A percentile compares a stretch with the other conserved stretches of the same genome.
Conservation (phyloP, 2,329 filamentous ascomycete genomes). For the Diplodia corticola region DNA sequence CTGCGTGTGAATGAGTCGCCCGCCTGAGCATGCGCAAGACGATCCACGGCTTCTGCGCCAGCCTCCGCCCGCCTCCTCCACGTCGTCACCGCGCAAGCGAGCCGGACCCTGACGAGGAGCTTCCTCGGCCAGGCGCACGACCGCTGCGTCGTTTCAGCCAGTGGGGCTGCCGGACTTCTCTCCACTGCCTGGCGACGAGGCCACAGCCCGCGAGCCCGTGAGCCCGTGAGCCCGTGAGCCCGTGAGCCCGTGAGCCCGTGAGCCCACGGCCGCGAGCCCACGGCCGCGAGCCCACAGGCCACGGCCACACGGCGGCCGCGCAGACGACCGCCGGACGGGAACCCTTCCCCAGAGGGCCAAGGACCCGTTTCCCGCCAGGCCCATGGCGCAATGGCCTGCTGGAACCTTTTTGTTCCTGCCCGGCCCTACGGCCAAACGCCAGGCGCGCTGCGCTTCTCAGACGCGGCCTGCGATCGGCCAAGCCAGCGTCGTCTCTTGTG, state of each 20-base stretch:
- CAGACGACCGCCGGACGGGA: not conserved
- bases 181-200: not conserved
- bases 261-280: no score
- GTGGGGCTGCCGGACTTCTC: not conserved
- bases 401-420: slow-evolving; percentile 15
- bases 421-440: not conserved
- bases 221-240: no score
- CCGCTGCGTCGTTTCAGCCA: not conserved
- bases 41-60: not conserved
- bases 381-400: slow-evolving; percentile 4
- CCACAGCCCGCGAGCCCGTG: no score
- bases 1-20: not conserved
- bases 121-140: not conserved
- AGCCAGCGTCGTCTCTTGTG: not conserved
- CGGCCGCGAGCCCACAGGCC: no score
- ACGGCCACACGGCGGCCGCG: no score
- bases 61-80: not conserved
- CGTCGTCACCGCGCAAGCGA: not conserved
- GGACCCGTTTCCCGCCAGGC: not conserved
- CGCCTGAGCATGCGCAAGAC: not conserved
- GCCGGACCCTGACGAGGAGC: not conserved
- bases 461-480: slow-evolving; percentile 3
- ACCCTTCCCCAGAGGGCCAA: slow-evolving; percentile 9
- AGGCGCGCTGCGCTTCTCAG: no score
- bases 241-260: no score